These are phyloP conservation scores for Erucastrum elatum DNA, from an alignment of 345 rosid species.

Conservation along the genomic window DNA sequence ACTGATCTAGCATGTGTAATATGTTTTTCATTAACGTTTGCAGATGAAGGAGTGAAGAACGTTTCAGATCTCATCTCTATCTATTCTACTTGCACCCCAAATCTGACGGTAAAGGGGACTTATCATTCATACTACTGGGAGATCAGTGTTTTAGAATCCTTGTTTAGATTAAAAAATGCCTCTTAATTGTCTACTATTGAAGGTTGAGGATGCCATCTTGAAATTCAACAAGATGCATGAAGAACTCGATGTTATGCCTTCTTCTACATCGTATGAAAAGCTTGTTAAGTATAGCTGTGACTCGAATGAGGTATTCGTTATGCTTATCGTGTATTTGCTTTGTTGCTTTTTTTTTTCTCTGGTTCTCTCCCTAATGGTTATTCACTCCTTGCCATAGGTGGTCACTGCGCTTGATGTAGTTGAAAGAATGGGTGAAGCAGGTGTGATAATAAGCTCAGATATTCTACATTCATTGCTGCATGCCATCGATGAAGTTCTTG, in stretches of 20 bases:
- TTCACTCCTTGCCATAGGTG: conserved; percentile 54
- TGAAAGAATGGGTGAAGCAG: conserved; percentile 61
- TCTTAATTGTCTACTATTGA: conserved; percentile 26
- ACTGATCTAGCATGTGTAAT: neutral
- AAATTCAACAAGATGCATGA: conserved; percentile 62
- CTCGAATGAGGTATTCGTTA: conserved; percentile 53
- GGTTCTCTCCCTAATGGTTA: neutral
- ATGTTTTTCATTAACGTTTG: conserved; percentile 14
- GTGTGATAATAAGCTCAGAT: conserved; percentile 50
- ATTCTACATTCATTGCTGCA: conserved; percentile 51
- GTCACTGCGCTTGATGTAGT: conserved; percentile 69
- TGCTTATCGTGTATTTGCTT: conserved; percentile 1
- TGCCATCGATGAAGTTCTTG: conserved; percentile 54
- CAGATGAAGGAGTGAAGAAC: conserved; percentile 53
- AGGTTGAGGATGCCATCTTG: conserved; percentile 64
- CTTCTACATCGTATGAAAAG: conserved; percentile 59
- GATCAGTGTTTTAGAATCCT: neutral
- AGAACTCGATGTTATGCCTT: conserved; percentile 56
- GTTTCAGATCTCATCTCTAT: conserved; percentile 59
- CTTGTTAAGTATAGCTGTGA: conserved; percentile 59
- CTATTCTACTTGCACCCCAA: conserved; percentile 58
- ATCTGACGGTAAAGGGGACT: conserved; percentile 64
- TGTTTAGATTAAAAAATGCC: neutral
- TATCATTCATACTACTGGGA: conserved; percentile 12
- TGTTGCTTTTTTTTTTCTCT: neutral